Conservation (phyloP, 768 basidiomycete genomes). For the Trametes cubensis region DNA sequence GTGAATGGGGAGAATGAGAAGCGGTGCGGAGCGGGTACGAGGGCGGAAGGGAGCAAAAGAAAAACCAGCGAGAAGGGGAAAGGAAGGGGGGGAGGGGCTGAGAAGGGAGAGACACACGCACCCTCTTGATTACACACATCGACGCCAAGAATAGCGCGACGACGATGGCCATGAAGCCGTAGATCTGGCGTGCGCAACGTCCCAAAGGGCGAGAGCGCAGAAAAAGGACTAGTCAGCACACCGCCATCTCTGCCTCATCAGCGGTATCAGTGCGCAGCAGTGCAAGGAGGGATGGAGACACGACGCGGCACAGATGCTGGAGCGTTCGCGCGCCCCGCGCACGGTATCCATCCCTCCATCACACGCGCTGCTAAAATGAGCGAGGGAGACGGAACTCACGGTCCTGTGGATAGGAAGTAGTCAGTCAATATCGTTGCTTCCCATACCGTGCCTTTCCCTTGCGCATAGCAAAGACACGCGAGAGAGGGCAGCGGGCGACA, state of each 20-base stretch:
- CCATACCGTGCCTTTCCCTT: not conserved
- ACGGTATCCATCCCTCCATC: not conserved
- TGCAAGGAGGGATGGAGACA: not conserved
- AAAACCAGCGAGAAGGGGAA: too few relatives aligned
- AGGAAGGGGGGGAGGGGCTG: not conserved
- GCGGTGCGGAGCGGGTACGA: not conserved
- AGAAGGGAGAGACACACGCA: constrained; percentile 38
- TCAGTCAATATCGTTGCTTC: not conserved
- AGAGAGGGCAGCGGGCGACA: not conserved
- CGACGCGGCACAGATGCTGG: not conserved
- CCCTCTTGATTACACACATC: constrained; percentile 87
- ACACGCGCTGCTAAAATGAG: not conserved
- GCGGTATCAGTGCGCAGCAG: not conserved
- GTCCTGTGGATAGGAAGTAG: constrained; percentile 4
- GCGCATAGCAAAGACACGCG: too few relatives aligned
- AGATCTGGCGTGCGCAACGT: constrained; percentile 50
- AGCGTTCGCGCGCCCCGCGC: not conserved
- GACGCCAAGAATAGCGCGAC: constrained; percentile 76
- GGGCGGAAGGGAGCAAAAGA: too few relatives aligned
- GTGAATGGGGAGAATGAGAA: not conserved
- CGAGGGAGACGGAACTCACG: constrained; percentile 13
- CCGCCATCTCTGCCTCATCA: not conserved
- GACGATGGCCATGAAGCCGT: constrained; percentile 84
- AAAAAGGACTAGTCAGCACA: constrained; percentile 13
- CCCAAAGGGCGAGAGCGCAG: too few relatives aligned